Percentiles rank a stretch among this genome's conserved stretches.
These are phyloP conservation scores for Xylaria sp. DNA, from an alignment of 2,329 filamentous ascomycete species.

Conservation along the genomic window DNA sequence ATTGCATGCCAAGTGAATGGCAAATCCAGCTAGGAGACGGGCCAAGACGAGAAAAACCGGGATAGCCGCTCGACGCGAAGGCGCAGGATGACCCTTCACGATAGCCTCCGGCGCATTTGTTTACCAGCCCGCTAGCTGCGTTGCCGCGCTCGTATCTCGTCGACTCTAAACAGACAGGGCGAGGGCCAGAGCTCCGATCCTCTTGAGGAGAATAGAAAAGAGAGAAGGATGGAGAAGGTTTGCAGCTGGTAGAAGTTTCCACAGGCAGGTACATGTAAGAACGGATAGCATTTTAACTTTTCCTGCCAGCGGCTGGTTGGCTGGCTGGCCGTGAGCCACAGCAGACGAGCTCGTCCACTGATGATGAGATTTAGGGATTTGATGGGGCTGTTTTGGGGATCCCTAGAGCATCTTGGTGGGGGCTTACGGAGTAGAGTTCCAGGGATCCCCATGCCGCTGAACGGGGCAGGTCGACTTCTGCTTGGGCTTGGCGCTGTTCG, in stretches of 20 bases:
- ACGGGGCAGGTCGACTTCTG: constrained; percentile 9
- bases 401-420: constrained; percentile 15
- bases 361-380: constrained; percentile 27
- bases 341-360: constrained; percentile 5
- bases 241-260: constrained; percentile 3
- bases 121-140: constrained; percentile 22
- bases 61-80: constrained; percentile 22
- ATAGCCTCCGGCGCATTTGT: constrained; percentile 20
- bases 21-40: constrained; percentile 26
- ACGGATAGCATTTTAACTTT: constrained; percentile 25
- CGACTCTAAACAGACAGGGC: constrained; percentile 20
- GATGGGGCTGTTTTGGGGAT: constrained; percentile 16
- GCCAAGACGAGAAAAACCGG: constrained; percentile 17
- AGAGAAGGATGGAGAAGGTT: not conserved
- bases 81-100: constrained; percentile 1
- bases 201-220: not conserved
- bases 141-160: constrained; percentile 12
- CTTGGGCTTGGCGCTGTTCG: constrained; percentile 12
- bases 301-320: too few species aligned
- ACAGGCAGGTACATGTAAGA: constrained; percentile 23
- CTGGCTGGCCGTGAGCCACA: constrained; percentile 12
- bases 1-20: constrained; percentile 30
- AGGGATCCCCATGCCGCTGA: constrained; percentile 13
- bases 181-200: constrained; percentile 1
- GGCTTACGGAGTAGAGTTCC: constrained; percentile 8